These are phyloP conservation scores for Agaricus sinodeliciosus DNA, from an alignment of 768 basidiomycete genomes.

Conservation along the genomic window DNA sequence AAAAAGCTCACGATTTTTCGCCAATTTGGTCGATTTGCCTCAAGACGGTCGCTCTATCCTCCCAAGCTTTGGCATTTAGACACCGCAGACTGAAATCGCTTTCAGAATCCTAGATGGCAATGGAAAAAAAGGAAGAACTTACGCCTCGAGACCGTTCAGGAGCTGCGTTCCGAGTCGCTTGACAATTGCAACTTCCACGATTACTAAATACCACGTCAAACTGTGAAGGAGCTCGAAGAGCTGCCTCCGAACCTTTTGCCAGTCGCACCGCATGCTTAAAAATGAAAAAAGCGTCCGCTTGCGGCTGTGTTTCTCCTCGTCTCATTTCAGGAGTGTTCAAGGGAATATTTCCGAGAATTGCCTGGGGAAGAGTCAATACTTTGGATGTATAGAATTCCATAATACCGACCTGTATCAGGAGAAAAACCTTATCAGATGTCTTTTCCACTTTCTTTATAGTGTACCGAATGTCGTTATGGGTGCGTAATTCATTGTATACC, in stretches of 20 bases:
- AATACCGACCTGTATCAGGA: conserved; percentile 65
- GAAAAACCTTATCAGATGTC: conserved; percentile 70
- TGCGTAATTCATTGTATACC: conserved; percentile 53
- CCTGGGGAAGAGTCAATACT: conserved; percentile 32
- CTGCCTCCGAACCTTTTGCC: conserved; percentile 48
- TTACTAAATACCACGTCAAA: conserved; percentile 34
- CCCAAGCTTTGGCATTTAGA: conserved; percentile 85
- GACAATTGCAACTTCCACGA: conserved; percentile 70
- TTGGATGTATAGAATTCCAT: not conserved
- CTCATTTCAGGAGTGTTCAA: conserved; percentile 66
- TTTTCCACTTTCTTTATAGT: conserved; percentile 63
- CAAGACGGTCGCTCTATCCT: conserved; percentile 77
- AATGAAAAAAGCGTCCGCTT: conserved; percentile 61
- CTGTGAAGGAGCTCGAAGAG: not conserved
- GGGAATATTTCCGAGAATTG: conserved; percentile 65
- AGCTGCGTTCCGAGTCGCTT: conserved; percentile 60
- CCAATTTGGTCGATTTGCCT: conserved; percentile 88
- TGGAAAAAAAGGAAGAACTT: conserved; percentile 20
- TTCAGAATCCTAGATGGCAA: not conserved
- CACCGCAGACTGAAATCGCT: conserved; percentile 53
- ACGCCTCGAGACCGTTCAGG: conserved; percentile 74
- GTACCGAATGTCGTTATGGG: conserved; percentile 76
- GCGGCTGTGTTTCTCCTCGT: conserved; percentile 61
- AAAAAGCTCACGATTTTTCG: conserved; percentile 70
- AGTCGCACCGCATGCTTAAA: conserved; percentile 77